A percentile compares a stretch with the other conserved stretches of the same genome.
Conservation (phyloP, 139 green algal genomes). For the Chlamydomonas applanata region DNA sequence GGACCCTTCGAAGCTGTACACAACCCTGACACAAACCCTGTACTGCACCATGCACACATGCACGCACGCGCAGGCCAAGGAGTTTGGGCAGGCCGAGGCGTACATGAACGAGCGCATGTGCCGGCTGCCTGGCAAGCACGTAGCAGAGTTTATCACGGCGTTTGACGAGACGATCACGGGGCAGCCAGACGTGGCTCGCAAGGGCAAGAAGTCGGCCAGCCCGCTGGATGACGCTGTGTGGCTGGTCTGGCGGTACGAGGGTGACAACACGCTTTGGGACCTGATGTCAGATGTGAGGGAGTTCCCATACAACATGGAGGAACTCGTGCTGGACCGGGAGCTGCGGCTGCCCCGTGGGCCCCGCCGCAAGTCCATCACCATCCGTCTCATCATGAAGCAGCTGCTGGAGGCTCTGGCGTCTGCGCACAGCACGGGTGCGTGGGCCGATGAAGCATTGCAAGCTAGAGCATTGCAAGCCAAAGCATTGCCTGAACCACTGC, state of each 20-base stretch:
- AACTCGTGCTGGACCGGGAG: conserved; percentile 69
- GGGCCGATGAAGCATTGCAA: not conserved
- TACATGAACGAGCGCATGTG: conserved; percentile 98
- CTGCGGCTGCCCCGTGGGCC: conserved; percentile 61
- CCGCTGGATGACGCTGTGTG: conserved; percentile 40
- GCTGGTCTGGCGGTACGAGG: conserved; percentile 83
- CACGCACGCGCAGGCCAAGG: conserved; percentile 83
- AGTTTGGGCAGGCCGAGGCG: conserved; percentile 95
- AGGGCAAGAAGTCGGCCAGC: not conserved
- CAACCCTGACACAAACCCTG: too few relatives aligned
- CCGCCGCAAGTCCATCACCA: conserved; percentile 31
- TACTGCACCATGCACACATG: too few relatives aligned
- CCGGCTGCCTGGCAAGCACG: conserved; percentile 52
- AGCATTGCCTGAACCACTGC: too few relatives aligned
- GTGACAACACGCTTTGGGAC: conserved; percentile 69
- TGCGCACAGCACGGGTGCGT: conserved; percentile 53
- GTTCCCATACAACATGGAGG: conserved; percentile 92
- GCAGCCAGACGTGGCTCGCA: not conserved
- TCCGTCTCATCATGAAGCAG: conserved; percentile 65
- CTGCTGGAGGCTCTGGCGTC: conserved; percentile 67
- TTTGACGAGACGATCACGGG: conserved; percentile 66
- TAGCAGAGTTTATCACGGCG: conserved; percentile 82
- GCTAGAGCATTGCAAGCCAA: conserved; percentile 46
- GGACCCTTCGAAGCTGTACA: too few relatives aligned
- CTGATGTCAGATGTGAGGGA: conserved; percentile 55